Evolutionary conservation across 345 rosid genomes (phyloP), one percentile per base, ranked within the genome.

Genomic region (Populus nigra): DNA sequence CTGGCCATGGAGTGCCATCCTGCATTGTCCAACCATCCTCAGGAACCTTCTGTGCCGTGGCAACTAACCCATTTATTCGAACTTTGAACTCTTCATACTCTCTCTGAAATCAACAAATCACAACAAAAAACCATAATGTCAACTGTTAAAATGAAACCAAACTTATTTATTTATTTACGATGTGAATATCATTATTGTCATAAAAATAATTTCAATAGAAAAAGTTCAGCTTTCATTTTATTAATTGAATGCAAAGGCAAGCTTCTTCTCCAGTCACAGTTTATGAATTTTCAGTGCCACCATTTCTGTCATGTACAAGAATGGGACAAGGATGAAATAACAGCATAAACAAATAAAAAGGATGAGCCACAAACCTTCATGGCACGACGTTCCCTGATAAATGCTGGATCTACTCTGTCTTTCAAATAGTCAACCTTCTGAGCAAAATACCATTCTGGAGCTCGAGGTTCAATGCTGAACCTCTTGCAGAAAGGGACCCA

Each of bases 11-110:
- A 76, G 94, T 92, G 63, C 97, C 98, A 71, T 92, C 97, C 81
- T 93, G 98, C 98, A 93, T 93, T 49, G 96, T 93, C 98, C 98
- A 93, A 49, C 98, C 98, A 45, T 93, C 98, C 79, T 93, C 98
- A 50, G 98, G 98, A 65, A 92, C 97, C 88, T 93, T 93, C 81
- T 89, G 90, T 69, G 98, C 98, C 73, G 79, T 89, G 20, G 94
- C 83, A 81, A 93, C 97, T 73, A 93, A 82, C 43, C 91, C 88
- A 78, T 93, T 93, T 83, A 93, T 92, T 75, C 90, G 85, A 59
- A 93, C 87, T 79, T 91, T 93, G 78, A 93, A 93, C 65, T 92
- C 97, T 80, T 93, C 98, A 70, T 93, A 93, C 67, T 93, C 95
- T 78, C 98, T 89, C 98, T 92, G 16, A 84, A 36, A 78, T 57